Base-by-base conservation (phyloP, 768 basidiomycete genomes). In the Russula abietina region DNA sequence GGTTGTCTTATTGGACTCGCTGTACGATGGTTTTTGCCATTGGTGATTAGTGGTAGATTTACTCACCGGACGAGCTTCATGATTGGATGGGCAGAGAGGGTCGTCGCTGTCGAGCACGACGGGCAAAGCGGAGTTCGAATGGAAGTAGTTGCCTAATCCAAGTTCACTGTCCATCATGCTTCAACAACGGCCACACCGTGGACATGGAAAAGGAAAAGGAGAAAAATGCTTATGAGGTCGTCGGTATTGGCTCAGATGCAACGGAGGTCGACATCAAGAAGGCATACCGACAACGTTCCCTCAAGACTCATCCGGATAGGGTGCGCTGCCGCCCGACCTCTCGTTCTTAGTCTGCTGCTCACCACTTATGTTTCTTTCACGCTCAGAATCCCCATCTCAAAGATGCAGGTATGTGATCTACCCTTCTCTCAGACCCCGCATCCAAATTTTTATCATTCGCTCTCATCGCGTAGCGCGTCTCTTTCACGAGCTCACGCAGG, bases 291-390 rank as follows among this genome's bases (percentile, higher is more conserved):
- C 80, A 89, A 62, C 79, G 83, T 32, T 92, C 91, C 1, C 79
- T 91, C 68, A 92, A 91, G 76, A 89, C 92, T 39, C 91, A 93
- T 74, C 91, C 91, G 32, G 91, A 93, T 71, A 83, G 89, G 70
- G 91, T 91, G 30, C 41, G 55, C 26, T 5, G 55, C 26, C 5
- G 10, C 59, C 28, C 22, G 9, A 22, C 45, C 22, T 22, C 22
- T 57, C 19, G 33, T 62, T 14, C 28, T 14, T 48, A 2, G 41
- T 33, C 17, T 8, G 19, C 17, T 8, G 19, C 41, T 45, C 67
- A 28, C 46, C 56, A 14, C 50, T 33, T 67, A 65, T 56, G 6
- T 39, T 65, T 51, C 48, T 5, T 4, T 14, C 24, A 28, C 46
- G 65, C 68, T 5, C 72, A 91, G 88, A 91, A 91, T 65, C 84